Conservation (phyloP, 805 yeast genomes). For the Wickerhamiella slavikovae region DNA sequence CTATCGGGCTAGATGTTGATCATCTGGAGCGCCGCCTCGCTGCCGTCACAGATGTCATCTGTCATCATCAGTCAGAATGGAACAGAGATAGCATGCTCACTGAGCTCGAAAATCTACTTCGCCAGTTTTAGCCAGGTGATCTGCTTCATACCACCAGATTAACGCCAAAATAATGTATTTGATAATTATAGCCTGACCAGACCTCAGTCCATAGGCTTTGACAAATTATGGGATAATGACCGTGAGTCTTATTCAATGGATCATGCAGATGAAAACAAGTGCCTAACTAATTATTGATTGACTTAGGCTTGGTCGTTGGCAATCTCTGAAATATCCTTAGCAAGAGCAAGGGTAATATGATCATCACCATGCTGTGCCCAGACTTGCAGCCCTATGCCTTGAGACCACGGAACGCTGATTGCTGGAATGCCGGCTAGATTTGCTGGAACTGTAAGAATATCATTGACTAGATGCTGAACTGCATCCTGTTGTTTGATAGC, state of each 20-base stretch:
- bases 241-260: no score
- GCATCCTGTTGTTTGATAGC: conserved; percentile 25
- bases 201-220: no score
- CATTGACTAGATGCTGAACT: conserved; percentile 53
- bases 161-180: no score
- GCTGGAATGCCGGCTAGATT: conserved; percentile 86
- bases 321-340: no score
- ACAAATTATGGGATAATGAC: neutral
- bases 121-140: no score
- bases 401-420: conserved; percentile 43
- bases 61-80: conserved; percentile 44
- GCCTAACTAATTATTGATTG: no score
- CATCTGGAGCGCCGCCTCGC: conserved; percentile 45
- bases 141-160: no score
- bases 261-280: no score
- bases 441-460: conserved; percentile 73
- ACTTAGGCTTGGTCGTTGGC: no score
- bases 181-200: no score
- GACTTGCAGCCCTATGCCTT: conserved; percentile 49
- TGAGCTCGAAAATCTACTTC: conserved; percentile 6
- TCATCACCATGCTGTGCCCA: conserved; percentile 82
- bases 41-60: conserved; percentile 44
- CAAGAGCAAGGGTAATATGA: conserved; percentile 29
- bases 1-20: conserved; percentile 28
- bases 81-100: conserved; percentile 19